Base-by-base conservation (phyloP, 805 yeast genomes). In the Cyberlindnera euphorbiae region DNA sequence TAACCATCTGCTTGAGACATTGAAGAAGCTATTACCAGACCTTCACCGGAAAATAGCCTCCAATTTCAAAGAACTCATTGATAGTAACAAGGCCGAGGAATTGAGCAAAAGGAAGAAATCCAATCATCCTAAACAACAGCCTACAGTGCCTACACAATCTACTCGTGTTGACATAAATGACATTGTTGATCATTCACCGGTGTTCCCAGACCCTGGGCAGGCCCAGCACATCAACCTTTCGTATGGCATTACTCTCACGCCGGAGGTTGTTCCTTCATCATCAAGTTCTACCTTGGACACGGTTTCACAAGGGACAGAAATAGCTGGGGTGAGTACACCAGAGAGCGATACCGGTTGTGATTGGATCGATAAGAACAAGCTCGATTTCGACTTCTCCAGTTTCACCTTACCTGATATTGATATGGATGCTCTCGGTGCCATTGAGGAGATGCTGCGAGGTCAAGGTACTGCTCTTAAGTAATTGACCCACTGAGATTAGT, bases 281-380 rank as follows among this genome's bases (percentile, higher is more conserved):
- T 27, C 22, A 6, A 26, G 8, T 9, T 15, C 38, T 3, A 8
- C 30, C 6, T n/a, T n/a, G n/a, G n/a, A n/a, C n/a, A n/a, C n/a
- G n/a, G n/a, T n/a, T n/a, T n/a, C n/a, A n/a, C n/a, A n/a, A n/a
- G 30, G 6, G 3, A 12, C 30, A 6, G 36, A 30, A 5, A 39
- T 5, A n/a, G 17, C 15, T n/a, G 12, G 31, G 6, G 19, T 6
- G 12, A 22, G 10, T 5, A 29, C 41, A 31, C 47, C 47, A 22
- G 38, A 44, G 26, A 44, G 47, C 28, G 77, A 72, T 29, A 71
- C 77, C 3, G 79, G 79, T 0, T 73, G 79, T 58, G 75, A 73
- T 44, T 73, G 78, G 77, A 71, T 73, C 30, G 79, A 73, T 47
- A 73, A 70, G 36, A 60, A 63, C 42, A 58, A 59, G 33, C 55